Evolutionary conservation across 768 basidiomycete species (phyloP), one percentile per base, ranked within the genome.

Genomic region (Amanita rimosa): DNA sequence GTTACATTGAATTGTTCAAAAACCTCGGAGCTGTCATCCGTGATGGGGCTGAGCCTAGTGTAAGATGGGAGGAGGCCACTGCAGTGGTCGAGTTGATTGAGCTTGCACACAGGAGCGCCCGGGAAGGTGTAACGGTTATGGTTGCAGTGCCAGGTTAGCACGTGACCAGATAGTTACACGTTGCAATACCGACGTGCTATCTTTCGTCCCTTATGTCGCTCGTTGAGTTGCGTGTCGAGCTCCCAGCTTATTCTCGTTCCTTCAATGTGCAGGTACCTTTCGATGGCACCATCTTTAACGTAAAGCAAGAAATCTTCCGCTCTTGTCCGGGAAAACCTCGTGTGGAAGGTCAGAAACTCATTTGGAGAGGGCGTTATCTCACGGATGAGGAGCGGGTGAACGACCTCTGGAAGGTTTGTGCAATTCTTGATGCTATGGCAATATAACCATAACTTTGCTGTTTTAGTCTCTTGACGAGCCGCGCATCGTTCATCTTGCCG

Each of bases 41-140:
- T 27, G 62, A 73, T 21, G 72, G 71, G 3, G 71, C 67, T 6
- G 71, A 75, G 44, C 71, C 70, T 31, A 71, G 68, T 6, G 77
- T 92, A 38, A 85, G 78, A 61, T 89, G 86, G 74, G 76, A 78
- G 55, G 79, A 91, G 60, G 79, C 85, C 0, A 75, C 76, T 7
- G 63, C 71, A 6, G 83, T 85, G 7, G 78, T 93, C 54, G 76
- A 85, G 65, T 71, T 93, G 60, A 78, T 91, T 55, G 85, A 91
- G 63, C 67, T 85, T 8, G 85, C 83, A 6, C 69, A 78, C 58
- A 63, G 74, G 63, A 85, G 84, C 54, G 75, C 83, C 11, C 72
- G 64, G 53, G 79, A 85, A 58, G 81, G 81, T 7, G 54, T 53
- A 27, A 73, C 69, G 1, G 48, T 74, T 24, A 46, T 49, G 16